Percentiles rank a stretch among this genome's conserved stretches.
These are phyloP conservation scores for Ricinus communis DNA, from an alignment of 345 rosid species.

Conservation along the genomic window DNA sequence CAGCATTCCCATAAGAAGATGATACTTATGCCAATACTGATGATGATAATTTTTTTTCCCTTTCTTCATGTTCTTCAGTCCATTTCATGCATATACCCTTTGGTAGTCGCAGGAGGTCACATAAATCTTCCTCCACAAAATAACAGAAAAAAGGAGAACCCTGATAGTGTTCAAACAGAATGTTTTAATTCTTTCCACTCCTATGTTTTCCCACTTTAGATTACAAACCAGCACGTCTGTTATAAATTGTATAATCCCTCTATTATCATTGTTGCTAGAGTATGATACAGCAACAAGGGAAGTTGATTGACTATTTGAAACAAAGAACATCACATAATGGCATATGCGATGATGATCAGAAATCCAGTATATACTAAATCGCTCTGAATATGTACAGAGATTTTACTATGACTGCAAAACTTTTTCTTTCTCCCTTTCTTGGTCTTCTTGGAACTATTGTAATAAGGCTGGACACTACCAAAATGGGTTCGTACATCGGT, in stretches of 20 bases:
- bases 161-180: too few relatives aligned
- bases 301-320: background rate
- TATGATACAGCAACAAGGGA: background rate
- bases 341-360: conserved; percentile 5
- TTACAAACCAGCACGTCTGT: background rate
- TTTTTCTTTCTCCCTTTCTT: background rate
- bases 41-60: too few relatives aligned
- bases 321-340: background rate
- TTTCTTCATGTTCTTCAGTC: too few relatives aligned
- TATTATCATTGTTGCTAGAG: background rate
- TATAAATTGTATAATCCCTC: background rate
- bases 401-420: conserved; percentile 7
- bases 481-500: background rate
- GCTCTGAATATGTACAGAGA: conserved; percentile 21
- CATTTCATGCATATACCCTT: background rate
- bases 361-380: conserved; percentile 2
- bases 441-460: background rate
- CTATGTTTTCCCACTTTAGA: background rate
- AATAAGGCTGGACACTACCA: background rate
- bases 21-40: background rate
- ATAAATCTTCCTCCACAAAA: background rate
- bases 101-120: too few relatives aligned
- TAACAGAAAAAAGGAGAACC: too few relatives aligned
- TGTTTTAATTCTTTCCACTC: background rate
- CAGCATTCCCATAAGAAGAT: background rate